Evolutionary conservation across 129 eudicot genomes (phyloP).

Genomic region (Pulicaria dysenterica): DNA sequence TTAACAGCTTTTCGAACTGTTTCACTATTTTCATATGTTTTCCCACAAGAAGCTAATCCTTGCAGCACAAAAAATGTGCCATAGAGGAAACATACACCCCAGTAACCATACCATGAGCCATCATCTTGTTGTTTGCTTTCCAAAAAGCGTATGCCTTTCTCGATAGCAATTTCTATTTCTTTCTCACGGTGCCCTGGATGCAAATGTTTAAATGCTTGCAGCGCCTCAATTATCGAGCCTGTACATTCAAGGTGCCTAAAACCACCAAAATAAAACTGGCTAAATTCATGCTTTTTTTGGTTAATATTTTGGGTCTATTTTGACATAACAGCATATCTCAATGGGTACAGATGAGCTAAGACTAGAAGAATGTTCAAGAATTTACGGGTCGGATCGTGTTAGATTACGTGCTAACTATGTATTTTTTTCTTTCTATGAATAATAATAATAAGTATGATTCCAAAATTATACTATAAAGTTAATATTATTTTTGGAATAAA

Average conservation of each 20-base stretch:
- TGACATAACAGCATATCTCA: background rate
- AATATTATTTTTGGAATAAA: too few species aligned
- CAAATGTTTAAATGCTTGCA: constrained; percentile 23
- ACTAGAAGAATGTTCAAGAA: background rate
- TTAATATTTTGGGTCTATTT: background rate
- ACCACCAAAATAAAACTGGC: background rate
- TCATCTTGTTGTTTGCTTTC: constrained; percentile 29
- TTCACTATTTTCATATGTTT: constrained; percentile 52
- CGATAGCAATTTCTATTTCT: constrained; percentile 35
- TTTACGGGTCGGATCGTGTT: background rate
- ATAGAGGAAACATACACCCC: constrained; percentile 66
- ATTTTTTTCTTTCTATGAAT: too few species aligned
- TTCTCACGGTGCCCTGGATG: constrained; percentile 33
- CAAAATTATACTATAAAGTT: too few species aligned
- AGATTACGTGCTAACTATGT: background rate
- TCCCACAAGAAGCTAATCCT: constrained; percentile 45
- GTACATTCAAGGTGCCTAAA: constrained; percentile 50
- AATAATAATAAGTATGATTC: too few species aligned
- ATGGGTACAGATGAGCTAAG: background rate
- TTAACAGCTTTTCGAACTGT: constrained; percentile 48
- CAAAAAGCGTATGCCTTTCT: constrained; percentile 32
- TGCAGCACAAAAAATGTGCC: constrained; percentile 50
- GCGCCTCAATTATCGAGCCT: constrained; percentile 26
- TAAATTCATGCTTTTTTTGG: background rate
- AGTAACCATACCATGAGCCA: constrained; percentile 54